Evolutionary conservation across 2,329 filamentous ascomycete genomes (phyloP).

Genomic region (Cladophialophora bantiana): DNA sequence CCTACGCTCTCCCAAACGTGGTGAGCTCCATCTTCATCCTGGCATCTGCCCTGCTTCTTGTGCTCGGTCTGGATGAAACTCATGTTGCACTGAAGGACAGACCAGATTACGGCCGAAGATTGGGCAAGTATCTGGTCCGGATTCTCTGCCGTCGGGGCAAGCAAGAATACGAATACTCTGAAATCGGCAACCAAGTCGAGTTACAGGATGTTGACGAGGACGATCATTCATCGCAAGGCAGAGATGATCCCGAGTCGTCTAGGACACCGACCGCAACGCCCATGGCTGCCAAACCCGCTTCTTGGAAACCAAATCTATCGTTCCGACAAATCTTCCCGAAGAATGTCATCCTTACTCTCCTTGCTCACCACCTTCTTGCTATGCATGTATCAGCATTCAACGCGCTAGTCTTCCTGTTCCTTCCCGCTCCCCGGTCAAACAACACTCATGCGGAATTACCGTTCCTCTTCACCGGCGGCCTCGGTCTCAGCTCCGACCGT

Average conservation of each 20-base stretch:
- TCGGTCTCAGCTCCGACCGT: constrained; percentile 73
- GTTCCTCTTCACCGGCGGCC: constrained; percentile 70
- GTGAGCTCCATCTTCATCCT: constrained; percentile 69
- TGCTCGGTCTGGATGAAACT: constrained; percentile 71
- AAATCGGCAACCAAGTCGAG: constrained; percentile 42
- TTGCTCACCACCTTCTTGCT: constrained; percentile 72
- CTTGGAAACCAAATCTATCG: constrained; percentile 33
- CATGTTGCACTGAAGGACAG: constrained; percentile 49
- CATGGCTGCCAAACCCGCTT: constrained; percentile 27
- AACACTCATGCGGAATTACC: constrained; percentile 40
- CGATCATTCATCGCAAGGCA: constrained; percentile 19
- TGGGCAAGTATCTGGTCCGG: constrained; percentile 48
- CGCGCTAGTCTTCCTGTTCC: constrained; percentile 76
- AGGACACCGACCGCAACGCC: constrained; percentile 38
- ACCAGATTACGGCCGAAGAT: constrained; percentile 51
- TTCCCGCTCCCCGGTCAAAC: constrained; percentile 70
- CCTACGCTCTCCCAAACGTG: constrained; percentile 74
- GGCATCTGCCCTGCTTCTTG: constrained; percentile 60
- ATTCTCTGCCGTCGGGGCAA: constrained; percentile 40
- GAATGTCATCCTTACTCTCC: constrained; percentile 64
- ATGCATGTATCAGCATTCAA: constrained; percentile 80
- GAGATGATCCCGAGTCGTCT: constrained; percentile 40
- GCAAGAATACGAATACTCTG: constrained; percentile 38
- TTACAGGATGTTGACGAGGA: constrained; percentile 34
- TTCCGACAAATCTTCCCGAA: constrained; percentile 61